phyloP scores from a whole-genome alignment of 2,329 filamentous ascomycete species.

The Talaromyces funiculosus region DNA sequence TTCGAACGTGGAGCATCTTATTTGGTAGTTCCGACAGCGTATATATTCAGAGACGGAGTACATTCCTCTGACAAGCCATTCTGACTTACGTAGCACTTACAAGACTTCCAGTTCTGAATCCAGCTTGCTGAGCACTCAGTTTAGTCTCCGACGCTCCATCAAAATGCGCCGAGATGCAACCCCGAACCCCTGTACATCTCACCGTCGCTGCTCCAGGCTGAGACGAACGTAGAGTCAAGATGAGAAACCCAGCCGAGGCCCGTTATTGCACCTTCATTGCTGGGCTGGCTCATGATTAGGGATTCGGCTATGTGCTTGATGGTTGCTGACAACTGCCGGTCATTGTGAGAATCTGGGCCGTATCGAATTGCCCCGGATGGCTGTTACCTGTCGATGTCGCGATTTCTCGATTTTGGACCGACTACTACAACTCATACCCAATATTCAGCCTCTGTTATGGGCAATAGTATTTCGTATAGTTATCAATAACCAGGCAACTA shows the following conservation, averaged over 20 bases:
- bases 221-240: neutral
- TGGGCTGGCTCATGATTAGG: neutral
- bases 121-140: neutral
- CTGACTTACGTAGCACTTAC: neutral
- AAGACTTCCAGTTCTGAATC: neutral
- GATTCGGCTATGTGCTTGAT: neutral
- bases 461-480: neutral
- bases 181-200: neutral
- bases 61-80: neutral
- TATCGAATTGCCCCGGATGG: neutral
- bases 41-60: neutral
- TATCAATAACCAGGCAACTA: neutral
- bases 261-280: neutral
- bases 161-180: conserved; percentile 3
- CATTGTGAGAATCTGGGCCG: too few species aligned
- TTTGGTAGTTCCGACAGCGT: neutral
- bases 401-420: neutral
- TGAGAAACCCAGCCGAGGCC: neutral
- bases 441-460: neutral
- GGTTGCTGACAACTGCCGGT: neutral
- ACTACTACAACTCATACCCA: neutral
- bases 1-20: neutral
- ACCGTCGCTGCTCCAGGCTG: neutral
- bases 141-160: neutral
- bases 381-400: neutral